phyloP scores from a whole-genome alignment of 441 rosid genomes.

The Biscutella auriculata region DNA sequence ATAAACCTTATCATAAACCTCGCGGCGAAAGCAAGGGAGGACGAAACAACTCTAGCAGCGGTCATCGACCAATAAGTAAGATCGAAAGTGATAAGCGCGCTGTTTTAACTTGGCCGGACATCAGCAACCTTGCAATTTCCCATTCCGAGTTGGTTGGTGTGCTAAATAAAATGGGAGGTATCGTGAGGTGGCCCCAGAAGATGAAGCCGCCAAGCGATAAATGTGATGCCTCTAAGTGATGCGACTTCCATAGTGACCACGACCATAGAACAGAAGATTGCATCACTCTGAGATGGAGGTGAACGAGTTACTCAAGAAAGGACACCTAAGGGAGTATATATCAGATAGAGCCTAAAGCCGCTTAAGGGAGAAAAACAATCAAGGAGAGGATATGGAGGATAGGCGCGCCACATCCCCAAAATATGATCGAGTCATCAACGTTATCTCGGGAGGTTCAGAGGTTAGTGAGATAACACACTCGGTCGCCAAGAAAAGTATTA shows the following conservation, averaged over 20 bases:
- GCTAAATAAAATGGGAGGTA: not conserved
- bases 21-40: not conserved
- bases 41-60: fast-evolving
- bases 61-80: not conserved
- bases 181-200: not conserved
- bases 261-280: not conserved
- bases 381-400: no score
- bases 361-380: no score
- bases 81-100: not conserved
- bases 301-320: not conserved
- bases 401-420: no score
- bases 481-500: no score
- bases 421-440: no score
- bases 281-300: not conserved
- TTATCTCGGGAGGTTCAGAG: no score
- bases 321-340: not conserved
- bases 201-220: not conserved
- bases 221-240: no score
- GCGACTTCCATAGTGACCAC: no score
- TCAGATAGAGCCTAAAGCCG: not conserved
- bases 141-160: no score
- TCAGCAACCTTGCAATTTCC: not conserved
- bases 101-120: not conserved
- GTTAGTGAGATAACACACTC: no score
- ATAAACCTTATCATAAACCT: no score